phyloP scores from a whole-genome alignment of 306 rosid genomes.

The Inga oerstediana region DNA sequence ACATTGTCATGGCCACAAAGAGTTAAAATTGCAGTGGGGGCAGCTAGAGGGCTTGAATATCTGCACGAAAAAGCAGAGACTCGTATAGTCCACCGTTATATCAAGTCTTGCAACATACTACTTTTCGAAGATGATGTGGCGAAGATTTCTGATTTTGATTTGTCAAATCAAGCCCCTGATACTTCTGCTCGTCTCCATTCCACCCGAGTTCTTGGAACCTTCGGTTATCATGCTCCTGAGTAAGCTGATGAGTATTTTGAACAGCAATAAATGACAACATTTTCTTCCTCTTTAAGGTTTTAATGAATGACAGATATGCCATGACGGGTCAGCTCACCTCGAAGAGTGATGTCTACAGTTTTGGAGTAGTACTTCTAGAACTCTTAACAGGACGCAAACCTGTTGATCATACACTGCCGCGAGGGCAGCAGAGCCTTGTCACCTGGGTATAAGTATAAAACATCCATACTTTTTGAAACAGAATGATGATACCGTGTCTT shows the following conservation, averaged over 20 bases:
- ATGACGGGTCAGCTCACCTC: slow-evolving; percentile 57
- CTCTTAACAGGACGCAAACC: slow-evolving; percentile 61
- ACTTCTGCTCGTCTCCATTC: slow-evolving; percentile 59
- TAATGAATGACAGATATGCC: slow-evolving; percentile 48
- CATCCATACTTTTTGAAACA: neutral
- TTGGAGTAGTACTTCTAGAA: slow-evolving; percentile 57
- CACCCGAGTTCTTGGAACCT: slow-evolving; percentile 66
- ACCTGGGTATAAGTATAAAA: slow-evolving; percentile 47
- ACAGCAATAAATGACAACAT: neutral
- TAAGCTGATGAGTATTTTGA: slow-evolving; percentile 20
- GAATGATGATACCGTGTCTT: neutral
- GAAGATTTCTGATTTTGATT: slow-evolving; percentile 56
- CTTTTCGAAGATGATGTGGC: slow-evolving; percentile 53
- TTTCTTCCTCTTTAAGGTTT: neutral
- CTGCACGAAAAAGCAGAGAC: slow-evolving; percentile 53
- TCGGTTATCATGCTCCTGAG: slow-evolving; percentile 71
- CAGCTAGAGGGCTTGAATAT: slow-evolving; percentile 55
- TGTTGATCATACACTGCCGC: slow-evolving; percentile 61
- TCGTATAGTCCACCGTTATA: slow-evolving; percentile 51
- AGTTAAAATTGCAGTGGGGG: slow-evolving; percentile 59
- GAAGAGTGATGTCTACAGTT: slow-evolving; percentile 63
- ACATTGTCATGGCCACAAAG: slow-evolving; percentile 52
- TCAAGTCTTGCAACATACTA: slow-evolving; percentile 56
- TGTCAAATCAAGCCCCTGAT: slow-evolving; percentile 63
- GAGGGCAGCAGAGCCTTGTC: slow-evolving; percentile 66